phyloP scores from a whole-genome alignment of 805 yeast species.

The Ogataea thermomethanolica region DNA sequence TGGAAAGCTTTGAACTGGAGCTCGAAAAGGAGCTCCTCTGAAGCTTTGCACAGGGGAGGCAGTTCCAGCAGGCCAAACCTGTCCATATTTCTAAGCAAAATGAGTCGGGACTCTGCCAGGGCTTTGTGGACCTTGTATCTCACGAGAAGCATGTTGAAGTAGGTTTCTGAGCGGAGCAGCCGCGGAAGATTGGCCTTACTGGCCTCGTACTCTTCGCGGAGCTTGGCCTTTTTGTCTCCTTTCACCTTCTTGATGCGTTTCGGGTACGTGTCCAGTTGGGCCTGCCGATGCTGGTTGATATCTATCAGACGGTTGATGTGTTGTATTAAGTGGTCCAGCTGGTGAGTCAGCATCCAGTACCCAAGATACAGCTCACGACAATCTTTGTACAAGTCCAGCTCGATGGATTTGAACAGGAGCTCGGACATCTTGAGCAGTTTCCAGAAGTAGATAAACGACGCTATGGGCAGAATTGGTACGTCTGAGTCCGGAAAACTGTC shows the following conservation, averaged over 20 bases:
- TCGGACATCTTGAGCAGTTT: slow-evolving; percentile 72
- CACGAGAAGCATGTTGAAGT: slow-evolving; percentile 12
- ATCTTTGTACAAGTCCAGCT: slow-evolving; percentile 64
- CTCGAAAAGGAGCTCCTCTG: slow-evolving; percentile 40
- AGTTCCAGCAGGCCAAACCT: slow-evolving; percentile 24
- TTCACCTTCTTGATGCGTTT: slow-evolving; percentile 26
- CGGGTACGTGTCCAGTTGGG: slow-evolving; percentile 19
- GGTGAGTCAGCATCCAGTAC: slow-evolving; percentile 62
- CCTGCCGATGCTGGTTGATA: slow-evolving; percentile 19
- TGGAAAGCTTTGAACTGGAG: slow-evolving; percentile 77
- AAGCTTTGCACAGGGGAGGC: slow-evolving; percentile 28
- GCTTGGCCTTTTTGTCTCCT: slow-evolving; percentile 25
- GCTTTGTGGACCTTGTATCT: slow-evolving; percentile 15
- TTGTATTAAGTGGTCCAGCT: slow-evolving; percentile 21
- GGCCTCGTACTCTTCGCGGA: slow-evolving; percentile 24
- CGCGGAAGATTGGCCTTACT: slow-evolving; percentile 13
- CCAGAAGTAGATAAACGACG: slow-evolving; percentile 64
- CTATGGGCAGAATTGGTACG: slow-evolving; percentile 54
- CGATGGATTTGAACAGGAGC: slow-evolving; percentile 70
- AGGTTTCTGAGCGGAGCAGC: slow-evolving; percentile 13
- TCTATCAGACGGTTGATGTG: slow-evolving; percentile 22
- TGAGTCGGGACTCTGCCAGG: slow-evolving; percentile 22
- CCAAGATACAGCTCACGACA: slow-evolving; percentile 61
- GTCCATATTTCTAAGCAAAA: slow-evolving; percentile 25
- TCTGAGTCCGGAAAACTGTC: slow-evolving; percentile 35